These are phyloP conservation scores for Colletotrichum truncatum DNA, from an alignment of 2,329 filamentous ascomycete genomes.

Conservation along the genomic window DNA sequence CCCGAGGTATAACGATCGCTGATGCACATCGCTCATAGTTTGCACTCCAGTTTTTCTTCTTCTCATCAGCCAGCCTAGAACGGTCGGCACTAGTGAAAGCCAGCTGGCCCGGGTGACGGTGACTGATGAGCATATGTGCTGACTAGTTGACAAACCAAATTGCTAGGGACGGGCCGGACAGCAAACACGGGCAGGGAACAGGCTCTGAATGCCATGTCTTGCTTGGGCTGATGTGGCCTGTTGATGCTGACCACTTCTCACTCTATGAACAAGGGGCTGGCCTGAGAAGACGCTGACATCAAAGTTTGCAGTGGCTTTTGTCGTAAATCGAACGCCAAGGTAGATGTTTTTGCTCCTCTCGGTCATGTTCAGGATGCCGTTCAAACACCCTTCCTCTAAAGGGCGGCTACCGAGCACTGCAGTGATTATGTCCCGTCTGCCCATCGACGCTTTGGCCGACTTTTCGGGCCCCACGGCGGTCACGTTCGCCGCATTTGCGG, in stretches of 20 bases:
- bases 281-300: not conserved
- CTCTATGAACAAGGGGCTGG: constrained; percentile 3
- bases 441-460: not conserved
- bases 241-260: not conserved
- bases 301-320: not conserved
- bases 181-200: constrained; percentile 27
- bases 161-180: constrained; percentile 32
- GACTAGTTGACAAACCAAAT: constrained; percentile 5
- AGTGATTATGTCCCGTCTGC: constrained; percentile 1
- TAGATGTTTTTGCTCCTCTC: not conserved
- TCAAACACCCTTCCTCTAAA: constrained; percentile 1
- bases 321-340: not conserved
- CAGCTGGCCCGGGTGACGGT: not conserved
- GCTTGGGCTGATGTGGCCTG: not conserved
- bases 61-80: not conserved
- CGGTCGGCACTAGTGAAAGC: not conserved
- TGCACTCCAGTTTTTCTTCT: constrained; percentile 1
- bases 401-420: constrained; percentile 8
- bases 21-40: not conserved
- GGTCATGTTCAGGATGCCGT: not conserved
- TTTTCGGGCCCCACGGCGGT: not conserved
- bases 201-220: constrained; percentile 1
- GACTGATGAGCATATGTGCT: not conserved
- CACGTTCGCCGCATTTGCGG: not conserved
- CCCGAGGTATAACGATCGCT: constrained; percentile 8